Evolutionary conservation across 2,329 filamentous ascomycete species (phyloP).

Genomic region (Nakataea oryzae): DNA sequence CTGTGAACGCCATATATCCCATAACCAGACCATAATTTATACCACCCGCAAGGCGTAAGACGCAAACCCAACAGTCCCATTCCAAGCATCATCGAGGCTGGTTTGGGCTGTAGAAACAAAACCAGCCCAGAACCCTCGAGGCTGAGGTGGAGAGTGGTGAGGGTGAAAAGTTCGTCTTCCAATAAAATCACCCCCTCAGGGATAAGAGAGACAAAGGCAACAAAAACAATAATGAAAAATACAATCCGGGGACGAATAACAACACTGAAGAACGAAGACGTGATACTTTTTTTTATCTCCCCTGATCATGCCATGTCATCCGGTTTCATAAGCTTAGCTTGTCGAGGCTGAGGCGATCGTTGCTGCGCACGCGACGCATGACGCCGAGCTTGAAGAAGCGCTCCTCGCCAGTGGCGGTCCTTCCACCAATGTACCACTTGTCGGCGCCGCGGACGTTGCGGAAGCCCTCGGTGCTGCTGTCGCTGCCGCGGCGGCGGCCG

Average conservation of each 20-base stretch:
- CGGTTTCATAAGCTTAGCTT: slow-evolving; percentile 56
- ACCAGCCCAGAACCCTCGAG: too few species aligned
- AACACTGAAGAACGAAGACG: background rate
- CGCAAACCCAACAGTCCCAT: background rate
- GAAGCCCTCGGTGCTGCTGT: slow-evolving; percentile 68
- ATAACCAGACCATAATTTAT: background rate
- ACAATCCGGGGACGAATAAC: background rate
- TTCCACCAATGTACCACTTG: slow-evolving; percentile 73
- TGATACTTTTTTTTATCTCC: background rate
- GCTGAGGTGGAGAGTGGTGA: background rate
- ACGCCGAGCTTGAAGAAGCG: slow-evolving; percentile 74
- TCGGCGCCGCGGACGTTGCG: slow-evolving; percentile 61
- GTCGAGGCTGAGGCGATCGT: slow-evolving; percentile 65
- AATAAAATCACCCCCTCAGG: too few species aligned
- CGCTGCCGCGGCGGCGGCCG: slow-evolving; percentile 52
- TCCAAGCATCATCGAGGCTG: background rate
- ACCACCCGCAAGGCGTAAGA: background rate
- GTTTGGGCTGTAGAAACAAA: too few species aligned
- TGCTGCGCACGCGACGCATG: slow-evolving; percentile 60
- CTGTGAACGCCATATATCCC: background rate
- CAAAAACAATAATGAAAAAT: background rate
- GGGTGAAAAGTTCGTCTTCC: background rate
- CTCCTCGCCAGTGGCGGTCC: slow-evolving; percentile 68
- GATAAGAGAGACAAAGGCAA: background rate
- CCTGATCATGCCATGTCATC: too few species aligned